Evolutionary conservation across 1,284 basidiomycete species (phyloP), one percentile per base, ranked within the genome.

Genomic region (Sanghuangporus sanghuang): DNA sequence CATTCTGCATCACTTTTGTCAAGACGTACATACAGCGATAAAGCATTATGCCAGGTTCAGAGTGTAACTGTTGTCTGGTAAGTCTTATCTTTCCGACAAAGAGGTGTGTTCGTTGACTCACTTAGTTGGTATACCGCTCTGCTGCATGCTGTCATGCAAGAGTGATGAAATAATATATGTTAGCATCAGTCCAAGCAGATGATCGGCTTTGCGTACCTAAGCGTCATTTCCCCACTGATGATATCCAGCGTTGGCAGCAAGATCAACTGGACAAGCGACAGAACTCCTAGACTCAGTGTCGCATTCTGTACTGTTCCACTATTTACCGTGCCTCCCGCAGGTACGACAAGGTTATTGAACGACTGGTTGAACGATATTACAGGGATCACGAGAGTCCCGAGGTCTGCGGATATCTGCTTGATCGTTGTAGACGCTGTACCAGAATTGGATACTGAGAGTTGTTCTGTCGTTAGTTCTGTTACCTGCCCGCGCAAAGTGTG

Each of bases 291-390:
- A 9, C 72, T 71, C 44, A 80, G 69, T 2, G 72, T 57, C n/a
- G 78, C 77, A 66, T 79, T 77, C 40, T 68, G 64, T 61, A 79
- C 75, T 11, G 59, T 71, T 0, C 78, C 77, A 32, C 75, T 76
- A 68, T 78, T 78, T 44, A 70, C 73, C 3, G 73, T 75, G 44
- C 73, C 73, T 8, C 75, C 66, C 38, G 73, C 68, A 21, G 75
- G 73, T 18, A 79, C 72, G 36, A 76, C 70, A 60, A 78, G 71
- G 21, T 61, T 69, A 42, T 70, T 57, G 70, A 81, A 81, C 11
- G 74, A 75, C 59, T 79, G 76, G 63, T 73, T 69, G 69, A 81
- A 81, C 6, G 63, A 55, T 9, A 60, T 27, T 14, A 60, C 56
- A n/a, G 52, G 36, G 16, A 54, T 48, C 9, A 40, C 63, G 23